phyloP scores from a whole-genome alignment of 2,329 filamentous ascomycete genomes.

The Magnaporthiopsis poae region DNA sequence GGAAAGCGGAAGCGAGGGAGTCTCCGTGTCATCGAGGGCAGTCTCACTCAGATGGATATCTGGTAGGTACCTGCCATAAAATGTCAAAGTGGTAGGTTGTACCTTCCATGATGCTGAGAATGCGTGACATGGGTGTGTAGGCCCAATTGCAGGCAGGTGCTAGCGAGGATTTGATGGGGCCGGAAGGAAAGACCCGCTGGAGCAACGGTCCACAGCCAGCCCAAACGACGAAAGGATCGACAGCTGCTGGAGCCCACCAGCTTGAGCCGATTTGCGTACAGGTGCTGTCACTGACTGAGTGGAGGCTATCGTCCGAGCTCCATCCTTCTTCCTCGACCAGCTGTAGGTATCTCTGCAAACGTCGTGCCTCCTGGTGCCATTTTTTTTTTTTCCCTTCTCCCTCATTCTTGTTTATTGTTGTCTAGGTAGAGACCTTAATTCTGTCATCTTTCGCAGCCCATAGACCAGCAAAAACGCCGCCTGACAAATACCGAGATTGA shows the following conservation, averaged over 20 bases:
- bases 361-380: neutral
- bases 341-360: neutral
- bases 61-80: too few relatives aligned
- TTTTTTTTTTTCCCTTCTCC: neutral
- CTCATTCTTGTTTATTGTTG: neutral
- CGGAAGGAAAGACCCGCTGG: slow-evolving; percentile 1
- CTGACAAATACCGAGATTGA: neutral
- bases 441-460: neutral
- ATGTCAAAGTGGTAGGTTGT: too few relatives aligned
- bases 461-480: too few relatives aligned
- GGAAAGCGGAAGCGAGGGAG: neutral
- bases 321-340: neutral
- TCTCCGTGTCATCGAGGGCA: neutral
- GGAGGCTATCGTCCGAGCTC: neutral
- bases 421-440: neutral
- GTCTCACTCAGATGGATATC: neutral
- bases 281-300: neutral
- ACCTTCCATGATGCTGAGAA: too few relatives aligned
- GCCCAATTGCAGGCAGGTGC: neutral
- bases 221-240: neutral
- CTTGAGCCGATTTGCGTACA: neutral
- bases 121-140: neutral
- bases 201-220: neutral
- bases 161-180: neutral
- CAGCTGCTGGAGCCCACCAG: neutral